Percentiles rank a stretch among this genome's conserved stretches.
These are phyloP conservation scores for Populus hybrid DNA, from an alignment of 441 rosid species.

Conservation along the genomic window DNA sequence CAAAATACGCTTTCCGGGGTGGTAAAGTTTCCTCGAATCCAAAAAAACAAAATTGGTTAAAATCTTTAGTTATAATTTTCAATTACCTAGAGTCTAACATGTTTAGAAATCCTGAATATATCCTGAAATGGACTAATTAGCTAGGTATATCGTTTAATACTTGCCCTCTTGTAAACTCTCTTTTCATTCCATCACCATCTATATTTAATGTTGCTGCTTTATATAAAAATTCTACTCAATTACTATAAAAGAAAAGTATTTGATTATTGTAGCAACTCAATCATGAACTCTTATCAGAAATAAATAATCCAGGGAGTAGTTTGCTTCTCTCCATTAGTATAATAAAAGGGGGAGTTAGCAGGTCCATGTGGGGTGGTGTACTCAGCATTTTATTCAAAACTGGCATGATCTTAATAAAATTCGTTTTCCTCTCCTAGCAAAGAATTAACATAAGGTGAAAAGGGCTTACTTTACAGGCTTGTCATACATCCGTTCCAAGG, in stretches of 20 bases:
- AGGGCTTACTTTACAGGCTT: neutral
- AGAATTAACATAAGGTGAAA: neutral
- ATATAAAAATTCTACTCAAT: no score
- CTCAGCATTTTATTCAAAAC: neutral
- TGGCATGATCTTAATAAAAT: neutral
- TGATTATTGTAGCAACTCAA: neutral
- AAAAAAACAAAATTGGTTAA: no score
- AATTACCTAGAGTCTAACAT: no score
- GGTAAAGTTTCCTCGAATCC: no score
- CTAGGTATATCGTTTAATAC: no score
- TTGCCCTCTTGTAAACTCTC: no score
- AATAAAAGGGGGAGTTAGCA: neutral
- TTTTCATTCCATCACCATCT: no score
- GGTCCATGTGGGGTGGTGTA: neutral
- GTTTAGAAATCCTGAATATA: no score
- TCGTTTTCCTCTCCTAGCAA: neutral
- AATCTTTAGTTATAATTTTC: no score
- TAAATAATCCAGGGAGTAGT: neutral
- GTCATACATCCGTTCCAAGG: neutral
- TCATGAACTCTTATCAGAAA: neutral
- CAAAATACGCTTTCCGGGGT: no score
- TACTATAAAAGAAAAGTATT: neutral
- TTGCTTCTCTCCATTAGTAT: neutral
- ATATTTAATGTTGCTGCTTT: no score
- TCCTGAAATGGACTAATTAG: no score